These are phyloP conservation scores for Argentina anserina DNA, from an alignment of 306 rosid genomes.

Conservation along the genomic window DNA sequence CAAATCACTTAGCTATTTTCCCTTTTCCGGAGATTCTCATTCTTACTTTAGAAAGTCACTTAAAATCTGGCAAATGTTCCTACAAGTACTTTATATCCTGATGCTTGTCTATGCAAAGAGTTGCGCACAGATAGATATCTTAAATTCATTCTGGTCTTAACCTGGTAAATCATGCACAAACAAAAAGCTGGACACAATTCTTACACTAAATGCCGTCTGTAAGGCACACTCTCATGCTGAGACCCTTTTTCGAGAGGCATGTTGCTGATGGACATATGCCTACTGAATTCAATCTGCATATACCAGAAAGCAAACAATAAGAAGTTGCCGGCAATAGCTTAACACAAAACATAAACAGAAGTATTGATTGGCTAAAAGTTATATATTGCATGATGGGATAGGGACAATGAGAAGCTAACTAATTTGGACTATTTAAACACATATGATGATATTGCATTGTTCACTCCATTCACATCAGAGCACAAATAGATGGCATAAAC, in stretches of 20 bases:
- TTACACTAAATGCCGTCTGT: constrained; percentile 28
- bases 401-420: not conserved
- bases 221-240: constrained; percentile 19
- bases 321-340: constrained; percentile 2
- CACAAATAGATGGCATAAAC: not conserved
- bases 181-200: constrained; percentile 12
- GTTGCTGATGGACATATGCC: constrained; percentile 44
- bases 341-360: not conserved
- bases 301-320: constrained; percentile 6
- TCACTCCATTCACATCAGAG: not conserved
- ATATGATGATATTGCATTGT: not conserved
- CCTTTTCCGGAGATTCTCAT: not conserved
- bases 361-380: not conserved
- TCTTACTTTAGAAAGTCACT: not conserved
- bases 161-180: not conserved
- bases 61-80: not conserved
- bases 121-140: not conserved
- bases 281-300: constrained; percentile 47
- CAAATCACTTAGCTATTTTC: not conserved
- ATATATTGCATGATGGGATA: not conserved
- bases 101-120: constrained; percentile 1
- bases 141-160: not conserved
- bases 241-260: constrained; percentile 31
- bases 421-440: not conserved
- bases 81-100: not conserved